Evolutionary conservation across 2,329 filamentous ascomycete genomes (phyloP).

Genomic region (Fusarium temperatum): DNA sequence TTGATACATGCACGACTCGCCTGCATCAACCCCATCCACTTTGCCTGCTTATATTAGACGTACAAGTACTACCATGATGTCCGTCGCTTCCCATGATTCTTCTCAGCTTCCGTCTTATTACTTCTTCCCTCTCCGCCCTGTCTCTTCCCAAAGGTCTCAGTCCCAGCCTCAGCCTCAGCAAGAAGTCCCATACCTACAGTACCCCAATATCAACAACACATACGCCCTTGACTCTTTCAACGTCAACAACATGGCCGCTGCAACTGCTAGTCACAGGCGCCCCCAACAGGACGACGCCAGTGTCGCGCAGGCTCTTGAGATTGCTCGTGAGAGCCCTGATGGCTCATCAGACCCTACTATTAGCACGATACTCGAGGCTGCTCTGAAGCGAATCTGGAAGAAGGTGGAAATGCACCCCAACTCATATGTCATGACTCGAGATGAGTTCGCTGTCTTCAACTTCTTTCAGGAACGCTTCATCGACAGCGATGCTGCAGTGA

Average conservation of each 20-base stretch:
- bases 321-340: conserved; percentile 77
- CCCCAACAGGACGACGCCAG: conserved; percentile 49
- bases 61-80: conserved; percentile 45
- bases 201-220: conserved; percentile 25
- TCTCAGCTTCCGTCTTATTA: conserved; percentile 39
- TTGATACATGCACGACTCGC: conserved; percentile 45
- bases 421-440: conserved; percentile 76
- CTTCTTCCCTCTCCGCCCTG: conserved; percentile 32
- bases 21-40: conserved; percentile 42
- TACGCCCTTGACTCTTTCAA: conserved; percentile 19
- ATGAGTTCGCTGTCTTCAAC: conserved; percentile 90
- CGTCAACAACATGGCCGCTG: conserved; percentile 33
- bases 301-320: conserved; percentile 75
- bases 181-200: conserved; percentile 34
- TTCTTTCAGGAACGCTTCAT: conserved; percentile 77
- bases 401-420: conserved; percentile 71
- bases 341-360: conserved; percentile 71
- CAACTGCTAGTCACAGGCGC: conserved; percentile 24
- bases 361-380: conserved; percentile 70
- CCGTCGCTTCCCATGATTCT: conserved; percentile 42
- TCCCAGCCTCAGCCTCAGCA: conserved; percentile 31
- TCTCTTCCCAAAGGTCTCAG: conserved; percentile 34
- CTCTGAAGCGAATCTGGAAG: conserved; percentile 71
- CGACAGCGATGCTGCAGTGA: conserved; percentile 58
- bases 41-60: conserved; percentile 43